Percentiles rank a stretch among this genome's conserved stretches.
Evolutionary conservation across 257 asterid genomes (phyloP).

Genomic region (Solanum corneliomulleri): DNA sequence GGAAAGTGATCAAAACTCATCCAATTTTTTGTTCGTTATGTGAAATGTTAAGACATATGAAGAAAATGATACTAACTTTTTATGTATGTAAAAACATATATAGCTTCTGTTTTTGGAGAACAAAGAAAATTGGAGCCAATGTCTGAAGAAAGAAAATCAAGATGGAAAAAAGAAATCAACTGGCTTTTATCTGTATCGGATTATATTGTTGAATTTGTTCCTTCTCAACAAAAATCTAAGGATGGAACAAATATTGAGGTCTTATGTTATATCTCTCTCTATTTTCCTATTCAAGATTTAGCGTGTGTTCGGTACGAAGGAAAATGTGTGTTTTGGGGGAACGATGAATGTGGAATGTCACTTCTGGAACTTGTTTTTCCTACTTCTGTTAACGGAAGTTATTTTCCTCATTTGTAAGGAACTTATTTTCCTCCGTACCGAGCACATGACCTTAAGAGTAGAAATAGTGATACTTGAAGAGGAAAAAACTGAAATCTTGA

Average conservation of each 20-base stretch:
- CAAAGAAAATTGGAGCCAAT: slow-evolving; percentile 72
- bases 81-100: background rate
- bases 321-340: background rate
- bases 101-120: slow-evolving; percentile 89
- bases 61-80: background rate
- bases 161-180: slow-evolving; percentile 80
- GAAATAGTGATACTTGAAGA: background rate
- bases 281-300: background rate
- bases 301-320: background rate
- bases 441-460: background rate
- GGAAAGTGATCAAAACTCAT: background rate
- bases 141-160: slow-evolving; percentile 48
- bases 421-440: background rate
- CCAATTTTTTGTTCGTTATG: background rate
- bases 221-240: slow-evolving; percentile 58
- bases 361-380: background rate
- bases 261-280: background rate
- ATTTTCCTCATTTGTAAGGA: background rate
- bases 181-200: slow-evolving; percentile 82
- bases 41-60: background rate
- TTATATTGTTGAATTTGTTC: slow-evolving; percentile 74
- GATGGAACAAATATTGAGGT: slow-evolving; percentile 83
- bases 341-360: background rate
- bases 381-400: background rate
- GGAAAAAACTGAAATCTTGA: background rate